Conservation (phyloP, 306 rosid genomes). For the Benincasa hispida region DNA sequence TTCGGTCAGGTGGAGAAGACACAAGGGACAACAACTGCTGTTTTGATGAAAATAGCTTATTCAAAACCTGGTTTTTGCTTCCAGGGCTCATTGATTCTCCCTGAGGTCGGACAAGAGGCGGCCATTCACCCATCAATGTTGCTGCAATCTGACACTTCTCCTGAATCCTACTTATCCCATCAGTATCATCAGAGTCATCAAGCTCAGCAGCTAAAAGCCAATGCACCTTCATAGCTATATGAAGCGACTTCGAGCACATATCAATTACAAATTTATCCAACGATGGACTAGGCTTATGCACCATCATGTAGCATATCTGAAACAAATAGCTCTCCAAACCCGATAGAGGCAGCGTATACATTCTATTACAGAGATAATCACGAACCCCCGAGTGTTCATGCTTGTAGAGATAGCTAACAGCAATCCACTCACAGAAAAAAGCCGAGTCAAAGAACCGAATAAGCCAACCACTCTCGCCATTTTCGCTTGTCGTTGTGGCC, state of each 20-base stretch:
- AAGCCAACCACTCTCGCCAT: conserved; percentile 97
- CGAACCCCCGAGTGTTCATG: conserved; percentile 94
- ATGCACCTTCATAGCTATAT: conserved; percentile 91
- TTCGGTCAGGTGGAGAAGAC: conserved; percentile 52
- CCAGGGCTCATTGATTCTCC: conserved; percentile 32
- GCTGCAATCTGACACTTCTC: conserved; percentile 87
- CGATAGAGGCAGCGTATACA: conserved; percentile 87
- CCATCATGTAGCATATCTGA: conserved; percentile 93
- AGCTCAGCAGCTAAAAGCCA: conserved; percentile 88
- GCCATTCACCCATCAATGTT: conserved; percentile 91
- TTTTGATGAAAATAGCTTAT: conserved; percentile 58
- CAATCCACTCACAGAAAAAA: conserved; percentile 97
- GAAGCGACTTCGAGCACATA: conserved; percentile 72
- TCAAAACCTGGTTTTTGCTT: conserved; percentile 67
- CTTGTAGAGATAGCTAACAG: conserved; percentile 91
- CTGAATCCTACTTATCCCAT: conserved; percentile 79
- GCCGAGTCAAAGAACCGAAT: conserved; percentile 94
- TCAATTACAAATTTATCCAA: conserved; percentile 94
- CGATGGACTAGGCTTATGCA: conserved; percentile 89
- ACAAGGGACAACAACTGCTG: conserved; percentile 59
- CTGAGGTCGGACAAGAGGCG: conserved; percentile 41
- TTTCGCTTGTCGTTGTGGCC: conserved; percentile 37
- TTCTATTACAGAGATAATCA: conserved; percentile 83
- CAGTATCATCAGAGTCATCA: conserved; percentile 86
- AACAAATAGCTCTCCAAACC: conserved; percentile 93